phyloP scores from a whole-genome alignment of 352 stramenopile genomes.

The Phytopythium vexans region DNA sequence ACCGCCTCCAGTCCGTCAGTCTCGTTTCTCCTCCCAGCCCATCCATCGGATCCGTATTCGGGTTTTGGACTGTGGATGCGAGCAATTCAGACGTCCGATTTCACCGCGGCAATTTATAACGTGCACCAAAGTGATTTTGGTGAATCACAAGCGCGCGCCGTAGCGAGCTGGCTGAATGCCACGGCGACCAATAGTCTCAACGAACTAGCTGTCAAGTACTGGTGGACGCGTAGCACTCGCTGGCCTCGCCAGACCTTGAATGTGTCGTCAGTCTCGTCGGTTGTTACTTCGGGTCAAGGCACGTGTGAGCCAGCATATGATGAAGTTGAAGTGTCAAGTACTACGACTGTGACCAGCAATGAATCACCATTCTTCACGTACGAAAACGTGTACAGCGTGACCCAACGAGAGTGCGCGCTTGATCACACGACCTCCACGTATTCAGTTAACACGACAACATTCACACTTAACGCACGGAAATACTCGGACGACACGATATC shows the following conservation, averaged over 20 bases:
- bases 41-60: conserved; percentile 20
- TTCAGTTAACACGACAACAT: conserved; percentile 27
- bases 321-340: conserved; percentile 27
- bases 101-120: conserved; percentile 10
- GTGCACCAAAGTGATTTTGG: conserved; percentile 20
- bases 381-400: conserved; percentile 31
- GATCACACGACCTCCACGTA: conserved; percentile 22
- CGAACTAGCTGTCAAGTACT: conserved; percentile 34
- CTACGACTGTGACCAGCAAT: conserved; percentile 6
- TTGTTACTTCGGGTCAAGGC: conserved; percentile 1
- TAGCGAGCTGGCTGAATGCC: conserved; percentile 30
- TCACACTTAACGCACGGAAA: conserved; percentile 19
- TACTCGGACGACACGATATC: conserved; percentile 48
- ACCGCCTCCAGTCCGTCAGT: conserved; percentile 3
- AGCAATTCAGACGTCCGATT: conserved; percentile 26
- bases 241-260: conserved; percentile 23
- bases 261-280: conserved; percentile 4
- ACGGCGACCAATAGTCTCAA: conserved; percentile 43
- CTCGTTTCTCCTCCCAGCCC: conserved; percentile 39
- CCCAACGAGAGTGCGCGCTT: conserved; percentile 20
- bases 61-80: conserved; percentile 47
- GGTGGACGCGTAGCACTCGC: conserved; percentile 50
- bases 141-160: conserved; percentile 13
- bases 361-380: conserved; percentile 42
- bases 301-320: conserved; percentile 20